Evolutionary conservation across 225 moss, liverwort and hornwort genomes (phyloP), one percentile per base, ranked within the genome.

Genomic region (Straminergon stramineum): DNA sequence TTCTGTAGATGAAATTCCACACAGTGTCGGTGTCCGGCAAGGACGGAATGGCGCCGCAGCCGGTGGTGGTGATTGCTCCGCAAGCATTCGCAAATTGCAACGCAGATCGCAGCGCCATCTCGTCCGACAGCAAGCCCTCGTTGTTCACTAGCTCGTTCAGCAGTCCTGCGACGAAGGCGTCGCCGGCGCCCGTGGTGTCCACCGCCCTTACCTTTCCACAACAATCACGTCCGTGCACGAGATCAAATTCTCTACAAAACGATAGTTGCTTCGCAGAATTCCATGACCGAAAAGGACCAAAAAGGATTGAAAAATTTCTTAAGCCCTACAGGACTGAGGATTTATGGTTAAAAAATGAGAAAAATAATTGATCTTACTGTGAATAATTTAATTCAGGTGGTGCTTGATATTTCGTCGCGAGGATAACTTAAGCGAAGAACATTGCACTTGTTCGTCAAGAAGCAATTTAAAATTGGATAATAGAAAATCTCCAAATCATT

Each of bases 61-160:
- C 92, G 9, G 96, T 97, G 18, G 96, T 96, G 74, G 96, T 92
- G 80, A 97, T 94, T 35, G 96, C 96, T 73, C 96, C 96, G 80
- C 97, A 96, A 5, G 94, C 96, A 83, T 94, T 94, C 17, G 97
- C 97, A 84, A 96, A 96, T 52, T 65, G 92, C 45, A 97, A 90
- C 17, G 95, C 96, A 18, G 75, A 35, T 51, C 90, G 88, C 39
- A 92, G 86, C 43, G 86, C 79, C 30, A 26, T 21, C 82, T 94
- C 91, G 82, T 92, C 70, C 22, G 77, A 11, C 16, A 93, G 10
- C 28, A 92, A 41, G 81, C 58, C 39, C 67, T 45, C 48, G 91
- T 94, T 87, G 68, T 78, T 75, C 78, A 94, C 91, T 12, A 93
- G 90, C 75, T 93, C 75, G 56, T 84, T 83, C 60, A 94, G 81